Evolutionary conservation across 1,139 yeast species (phyloP), one percentile per base, ranked within the genome.

Genomic region (Cylindricascospora bacillispora): DNA sequence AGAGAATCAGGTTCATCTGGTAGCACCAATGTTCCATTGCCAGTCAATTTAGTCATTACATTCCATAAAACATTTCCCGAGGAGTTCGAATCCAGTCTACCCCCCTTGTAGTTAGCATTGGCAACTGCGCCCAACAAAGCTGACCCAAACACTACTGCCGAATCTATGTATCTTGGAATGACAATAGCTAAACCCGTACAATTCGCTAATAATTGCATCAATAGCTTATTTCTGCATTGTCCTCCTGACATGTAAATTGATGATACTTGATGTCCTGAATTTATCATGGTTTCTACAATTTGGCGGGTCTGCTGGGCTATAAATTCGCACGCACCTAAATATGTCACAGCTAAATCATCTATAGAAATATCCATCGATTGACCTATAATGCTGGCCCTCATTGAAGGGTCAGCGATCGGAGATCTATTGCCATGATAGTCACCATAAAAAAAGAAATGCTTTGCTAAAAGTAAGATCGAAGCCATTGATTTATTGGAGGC

Each of bases 241-340:
- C 98, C 97, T 34, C 98, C 98, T 42, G 93, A 77, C 74, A 89
- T 76, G 58, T 77, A 89, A 38, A 89, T 74, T 27, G 83, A 69
- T 22, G 67, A 62, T 39, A 89, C 71, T 13, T 63, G 45, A 59
- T 86, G 95, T 4, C 98, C 98, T 3, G 78, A 65, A 32, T 65
- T 60, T 45, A 73, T 75, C 81, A 89, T 78, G 35, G 75, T 74
- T 42, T 82, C 93, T 21, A 89, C 75, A 50, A 89, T 89, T 50
- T 89, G 98, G 49, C 95, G 72, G 1, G 97, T 86, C 60, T 89
- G 98, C 54, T 85, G 95, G 33, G 95, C 95, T 56, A 89, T 86
- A 49, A 89, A 89, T 58, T 89, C 98, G 57, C 95, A 83, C 6
- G 97, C 95, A 13, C 82, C 95, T 33, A 86, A 67, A 53, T 89